These are phyloP conservation scores for Coniosporium tulheliwenetii DNA, from an alignment of 2,329 filamentous ascomycete species.

Conservation along the genomic window DNA sequence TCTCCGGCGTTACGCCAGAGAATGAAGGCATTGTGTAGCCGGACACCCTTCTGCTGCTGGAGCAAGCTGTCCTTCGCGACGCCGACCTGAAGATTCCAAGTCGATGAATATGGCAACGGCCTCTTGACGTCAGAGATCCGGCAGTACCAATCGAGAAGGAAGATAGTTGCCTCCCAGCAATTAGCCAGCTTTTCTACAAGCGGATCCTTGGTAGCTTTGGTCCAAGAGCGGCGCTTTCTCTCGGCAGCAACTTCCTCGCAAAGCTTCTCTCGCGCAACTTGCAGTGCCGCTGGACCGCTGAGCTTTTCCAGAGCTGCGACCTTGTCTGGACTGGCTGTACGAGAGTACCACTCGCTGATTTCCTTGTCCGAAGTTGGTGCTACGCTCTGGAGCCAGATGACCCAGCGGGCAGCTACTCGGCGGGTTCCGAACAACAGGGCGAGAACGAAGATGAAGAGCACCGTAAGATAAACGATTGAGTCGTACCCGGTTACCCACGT, in stretches of 20 bases:
- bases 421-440: slow-evolving; percentile 37
- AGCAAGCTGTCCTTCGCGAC: slow-evolving; percentile 37
- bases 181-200: slow-evolving; percentile 33
- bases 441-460: slow-evolving; percentile 37
- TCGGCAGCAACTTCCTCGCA: slow-evolving; percentile 30
- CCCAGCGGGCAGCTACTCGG: slow-evolving; percentile 41
- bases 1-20: slow-evolving; percentile 40
- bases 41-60: slow-evolving; percentile 37
- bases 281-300: slow-evolving; percentile 33
- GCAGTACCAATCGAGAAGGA: slow-evolving; percentile 39
- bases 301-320: slow-evolving; percentile 26
- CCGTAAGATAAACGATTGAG: slow-evolving; percentile 37
- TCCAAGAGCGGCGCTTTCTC: slow-evolving; percentile 25
- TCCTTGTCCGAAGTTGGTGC: slow-evolving; percentile 32
- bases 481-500: slow-evolving; percentile 35
- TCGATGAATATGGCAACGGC: slow-evolving; percentile 38
- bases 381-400: slow-evolving; percentile 39
- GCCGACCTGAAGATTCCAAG: slow-evolving; percentile 41
- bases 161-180: slow-evolving; percentile 37
- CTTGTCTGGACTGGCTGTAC: slow-evolving; percentile 10
- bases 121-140: slow-evolving; percentile 27
- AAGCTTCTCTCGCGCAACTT: slow-evolving; percentile 30
- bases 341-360: slow-evolving; percentile 32
- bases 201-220: slow-evolving; percentile 24
- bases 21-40: slow-evolving; percentile 40